Evolutionary conservation across 352 stramenopile genomes (phyloP), one percentile per base, ranked within the genome.

Genomic region (Phytophthora colocasiae): DNA sequence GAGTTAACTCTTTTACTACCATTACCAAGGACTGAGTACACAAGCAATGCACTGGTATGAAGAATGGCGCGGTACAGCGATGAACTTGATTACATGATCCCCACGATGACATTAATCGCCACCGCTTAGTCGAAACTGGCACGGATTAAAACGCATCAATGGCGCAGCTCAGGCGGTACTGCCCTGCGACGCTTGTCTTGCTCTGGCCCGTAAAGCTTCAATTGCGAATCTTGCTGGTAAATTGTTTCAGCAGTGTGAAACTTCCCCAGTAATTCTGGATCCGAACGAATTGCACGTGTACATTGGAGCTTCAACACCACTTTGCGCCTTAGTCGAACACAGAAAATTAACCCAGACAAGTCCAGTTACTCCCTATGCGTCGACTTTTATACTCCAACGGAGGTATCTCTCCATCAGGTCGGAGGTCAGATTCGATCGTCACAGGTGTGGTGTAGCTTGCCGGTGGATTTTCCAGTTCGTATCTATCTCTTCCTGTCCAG

Each of bases 241-340:
- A 32, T 32, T 32, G 27, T 32, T 32, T 34, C 29, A 34, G 31
- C 31, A 14, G 8, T 36, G 31, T 11, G 31, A 36, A 36, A 36
- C 31, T 36, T 36, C 31, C 31, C 12, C 31, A 36, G 7, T 34
- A 9, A 11, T 3, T 9, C 31, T 11, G 31, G 31, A 34, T 8
- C 22, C 22, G 22, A 22, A 22, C 10, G 31, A 34, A 34, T 7
- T 31, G 27, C 31, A 34, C 8, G 7, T 34, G 31, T 11, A 36
- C 31, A 36, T 43, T 43, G 38, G 14, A 15, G 4, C 36, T 43
- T 19, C 38, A n/a, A 43, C 36, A 41, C 14, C 17, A 47, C 31
- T 36, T 36, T 36, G 31, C 31, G 44, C 22, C 14, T 50, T 50
- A 50, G 44, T 50, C 44, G 44, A 50, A 50, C 9, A 7, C 41